Evolutionary conservation across 2,329 filamentous ascomycete species (phyloP), one percentile per base, ranked within the genome.

Genomic region (Sporothrix phasma): DNA sequence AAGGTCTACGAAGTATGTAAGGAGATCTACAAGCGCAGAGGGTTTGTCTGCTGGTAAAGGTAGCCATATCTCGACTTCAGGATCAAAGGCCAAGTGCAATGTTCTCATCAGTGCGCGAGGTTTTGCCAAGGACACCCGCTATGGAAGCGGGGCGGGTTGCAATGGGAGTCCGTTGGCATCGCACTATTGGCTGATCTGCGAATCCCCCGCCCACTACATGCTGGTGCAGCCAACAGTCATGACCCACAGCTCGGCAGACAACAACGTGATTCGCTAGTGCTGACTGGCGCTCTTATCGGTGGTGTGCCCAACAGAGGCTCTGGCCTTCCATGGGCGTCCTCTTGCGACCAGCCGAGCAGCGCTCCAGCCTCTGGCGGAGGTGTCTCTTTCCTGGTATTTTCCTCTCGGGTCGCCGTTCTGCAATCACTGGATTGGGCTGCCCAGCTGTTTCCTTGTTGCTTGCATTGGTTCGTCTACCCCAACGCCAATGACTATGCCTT

Each of bases 141-240:
- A 19, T 39, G 19, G 46, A 61, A 66, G 65, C 66, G 66, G 65
- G 66, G 64, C 65, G 15, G 24, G n/a, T 22, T 39, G 59, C 46
- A 29, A 60, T 66, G 67, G 64, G n/a, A 58, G 64, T 29, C 41
- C 24, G 17, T 46, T 8, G 34, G 7, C 11, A 45, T 15, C 6
- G 29, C 29, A 15, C 29, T n/a, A 68, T 68, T 68, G 66, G 66
- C 41, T 56, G 24, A 11, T 1, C 45, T 47, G 59, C 62, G 46
- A 29, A 54, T 22, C n/a, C 47, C 63, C 66, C 61, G 51, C 64
- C 46, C 31, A 15, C 11, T 62, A 49, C 61, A 51, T 54, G 47
- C 41, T 26, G 54, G 43, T 29, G 58, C 60, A 62, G 53, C 60
- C 61, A 63, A 66, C 64, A 60, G 31, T 26, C 54, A 56, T 41